Evolutionary conservation across 1,139 yeast genomes (phyloP).

Genomic region (Hyphopichia pseudoburtonii): DNA sequence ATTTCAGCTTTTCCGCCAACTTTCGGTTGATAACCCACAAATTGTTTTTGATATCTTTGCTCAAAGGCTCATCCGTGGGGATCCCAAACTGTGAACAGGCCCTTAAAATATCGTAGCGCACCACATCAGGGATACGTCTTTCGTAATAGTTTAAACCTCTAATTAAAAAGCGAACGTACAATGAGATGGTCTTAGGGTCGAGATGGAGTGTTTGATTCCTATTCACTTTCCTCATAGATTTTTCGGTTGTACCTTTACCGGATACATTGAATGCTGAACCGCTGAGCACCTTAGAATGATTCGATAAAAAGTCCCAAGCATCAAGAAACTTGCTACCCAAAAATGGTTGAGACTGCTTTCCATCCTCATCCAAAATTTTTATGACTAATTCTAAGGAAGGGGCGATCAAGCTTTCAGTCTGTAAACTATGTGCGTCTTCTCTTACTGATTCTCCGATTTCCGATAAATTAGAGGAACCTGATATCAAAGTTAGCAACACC

Average conservation of each 20-base stretch:
- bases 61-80: conserved; percentile 16
- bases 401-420: conserved; percentile 12
- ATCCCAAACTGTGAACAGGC: conserved; percentile 27
- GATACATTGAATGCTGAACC: too few relatives aligned
- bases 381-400: conserved; percentile 25
- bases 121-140: conserved; percentile 31
- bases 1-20: background rate
- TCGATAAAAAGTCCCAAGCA: conserved; percentile 31
- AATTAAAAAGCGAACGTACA: conserved; percentile 24
- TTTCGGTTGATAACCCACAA: conserved; percentile 28
- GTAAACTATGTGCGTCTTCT: conserved; percentile 1
- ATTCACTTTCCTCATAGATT: background rate
- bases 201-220: background rate
- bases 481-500: conserved; percentile 16
- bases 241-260: too few relatives aligned
- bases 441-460: background rate
- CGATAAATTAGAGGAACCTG: conserved; percentile 16
- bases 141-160: conserved; percentile 34
- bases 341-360: conserved; percentile 25
- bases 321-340: conserved; percentile 37
- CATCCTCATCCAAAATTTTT: conserved; percentile 30
- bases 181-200: conserved; percentile 14
- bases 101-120: conserved; percentile 28
- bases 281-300: too few relatives aligned
- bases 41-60: conserved; percentile 29